phyloP scores from a whole-genome alignment of 225 moss, liverwort and hornwort genomes.

The Thuidium tamariscinum region DNA sequence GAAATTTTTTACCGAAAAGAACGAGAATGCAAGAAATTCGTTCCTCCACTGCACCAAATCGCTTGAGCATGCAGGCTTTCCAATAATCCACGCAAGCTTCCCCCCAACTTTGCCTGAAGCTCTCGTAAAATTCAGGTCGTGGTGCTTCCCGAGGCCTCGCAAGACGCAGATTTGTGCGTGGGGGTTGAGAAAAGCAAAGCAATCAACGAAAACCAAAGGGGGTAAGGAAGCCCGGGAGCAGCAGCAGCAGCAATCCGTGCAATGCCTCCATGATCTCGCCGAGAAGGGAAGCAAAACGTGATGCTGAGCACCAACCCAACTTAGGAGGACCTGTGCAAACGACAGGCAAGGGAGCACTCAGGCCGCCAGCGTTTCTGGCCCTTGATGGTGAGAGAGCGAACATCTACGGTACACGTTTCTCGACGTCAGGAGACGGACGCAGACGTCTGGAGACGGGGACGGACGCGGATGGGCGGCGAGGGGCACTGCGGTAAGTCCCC shows the following conservation, averaged over 20 bases:
- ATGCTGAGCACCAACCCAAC: constrained; percentile 8
- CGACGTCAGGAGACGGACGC: neutral
- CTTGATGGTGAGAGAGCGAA: neutral
- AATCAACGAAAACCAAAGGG: neutral
- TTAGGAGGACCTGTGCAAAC: constrained; percentile 1
- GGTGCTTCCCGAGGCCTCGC: neutral
- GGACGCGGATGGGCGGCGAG: neutral
- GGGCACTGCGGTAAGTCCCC: neutral
- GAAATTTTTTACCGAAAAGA: constrained; percentile 2
- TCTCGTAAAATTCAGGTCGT: neutral
- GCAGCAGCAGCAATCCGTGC: neutral
- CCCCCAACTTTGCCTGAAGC: neutral
- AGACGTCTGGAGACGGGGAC: neutral
- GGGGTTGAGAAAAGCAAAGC: neutral
- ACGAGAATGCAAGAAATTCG: constrained; percentile 3
- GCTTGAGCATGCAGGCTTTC: neutral
- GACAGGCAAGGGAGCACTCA: neutral
- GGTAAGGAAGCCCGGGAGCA: neutral
- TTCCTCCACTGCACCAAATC: neutral
- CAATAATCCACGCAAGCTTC: neutral
- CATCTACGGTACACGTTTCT: neutral
- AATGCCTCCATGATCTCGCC: constrained; percentile 18
- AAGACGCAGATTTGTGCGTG: constrained; percentile 14
- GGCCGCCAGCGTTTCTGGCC: neutral
- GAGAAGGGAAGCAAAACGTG: constrained; percentile 1